Evolutionary conservation across 176 grass and related monocot genomes (phyloP), one percentile per base, ranked within the genome.

Genomic region (Avena atlantica): DNA sequence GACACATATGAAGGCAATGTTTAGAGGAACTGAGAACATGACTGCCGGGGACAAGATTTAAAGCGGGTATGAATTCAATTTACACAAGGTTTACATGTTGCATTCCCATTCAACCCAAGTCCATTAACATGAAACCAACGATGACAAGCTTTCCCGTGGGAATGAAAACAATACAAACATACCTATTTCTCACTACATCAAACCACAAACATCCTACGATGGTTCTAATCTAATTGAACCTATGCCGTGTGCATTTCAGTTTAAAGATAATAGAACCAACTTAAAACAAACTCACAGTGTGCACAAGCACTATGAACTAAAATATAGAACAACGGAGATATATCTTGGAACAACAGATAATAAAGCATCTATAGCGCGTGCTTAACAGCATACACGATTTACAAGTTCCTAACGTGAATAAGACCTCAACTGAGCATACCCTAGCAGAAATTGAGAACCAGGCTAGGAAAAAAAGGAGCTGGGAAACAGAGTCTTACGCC

Each of bases 401-500:
- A 86, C 20, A 57, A 20, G 36, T 20, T 79, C 31, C 25, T n/a
- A 79, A 14, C 9, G 77, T 63, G 15, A 61, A 74, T 3, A 27
- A 70, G 44, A 37, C 57, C 70, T 34, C 20, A 74, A 57, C 52
- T 7, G 9, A 84, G 27, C 68, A 92, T 27, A 92, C 23, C 23
- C 25, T 2, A 29, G 82, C 25, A 29, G 16, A 79, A 74, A 78
- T 10, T 10, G 36, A 36, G n/a, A 29, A 12, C 14, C 19, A 12
- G 55, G 23, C 11, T 45, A 61, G 24, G 78, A 57, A 29, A 58
- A 66, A 76, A 40, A 27, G 4, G 45, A 10, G 10, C 3, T 20
- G 47, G 19, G 52, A 24, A 78, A 71, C 12, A 42, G 14, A 55
- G 68, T 12, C 78, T 82, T 85, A 95, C 93, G 83, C 90, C 85